phyloP scores from a whole-genome alignment of 2,329 filamentous ascomycete genomes.

The Cyclaneusma minus region DNA sequence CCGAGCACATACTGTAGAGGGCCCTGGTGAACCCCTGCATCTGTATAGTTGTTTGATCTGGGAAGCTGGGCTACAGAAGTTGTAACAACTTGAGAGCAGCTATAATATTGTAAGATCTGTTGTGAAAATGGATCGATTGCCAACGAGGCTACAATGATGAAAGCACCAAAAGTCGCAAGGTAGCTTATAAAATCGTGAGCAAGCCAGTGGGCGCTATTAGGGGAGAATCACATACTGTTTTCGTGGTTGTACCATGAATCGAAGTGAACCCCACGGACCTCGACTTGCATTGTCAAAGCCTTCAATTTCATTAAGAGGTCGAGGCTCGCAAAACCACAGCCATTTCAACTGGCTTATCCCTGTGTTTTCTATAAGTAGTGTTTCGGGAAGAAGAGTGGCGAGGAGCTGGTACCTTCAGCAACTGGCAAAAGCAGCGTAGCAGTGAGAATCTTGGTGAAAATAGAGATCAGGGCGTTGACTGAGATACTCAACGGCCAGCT shows the following conservation, averaged over 20 bases:
- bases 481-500: conserved; percentile 19
- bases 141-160: conserved; percentile 14
- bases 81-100: too few relatives aligned
- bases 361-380: too few relatives aligned
- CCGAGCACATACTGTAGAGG: too few relatives aligned
- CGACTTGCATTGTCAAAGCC: conserved; percentile 19
- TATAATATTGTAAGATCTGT: too few relatives aligned
- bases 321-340: conserved; percentile 17
- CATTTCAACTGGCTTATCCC: conserved; percentile 22
- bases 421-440: conserved; percentile 16
- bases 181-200: too few relatives aligned
- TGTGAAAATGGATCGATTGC: conserved; percentile 18
- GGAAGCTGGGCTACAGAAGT: too few relatives aligned
- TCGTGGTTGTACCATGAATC: too few relatives aligned
- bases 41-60: too few relatives aligned
- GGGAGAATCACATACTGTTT: too few relatives aligned
- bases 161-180: conserved; percentile 15
- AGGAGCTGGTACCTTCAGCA: conserved; percentile 16
- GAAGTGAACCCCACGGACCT: conserved; percentile 18
- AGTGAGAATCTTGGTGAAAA: conserved; percentile 17
- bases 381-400: too few relatives aligned
- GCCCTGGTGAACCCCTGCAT: too few relatives aligned
- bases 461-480: conserved; percentile 18
- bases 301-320: conserved; percentile 17
- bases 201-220: too few relatives aligned